Evolutionary conservation across 148 eudicot species (phyloP).

Genomic region (Simmondsia chinensis): DNA sequence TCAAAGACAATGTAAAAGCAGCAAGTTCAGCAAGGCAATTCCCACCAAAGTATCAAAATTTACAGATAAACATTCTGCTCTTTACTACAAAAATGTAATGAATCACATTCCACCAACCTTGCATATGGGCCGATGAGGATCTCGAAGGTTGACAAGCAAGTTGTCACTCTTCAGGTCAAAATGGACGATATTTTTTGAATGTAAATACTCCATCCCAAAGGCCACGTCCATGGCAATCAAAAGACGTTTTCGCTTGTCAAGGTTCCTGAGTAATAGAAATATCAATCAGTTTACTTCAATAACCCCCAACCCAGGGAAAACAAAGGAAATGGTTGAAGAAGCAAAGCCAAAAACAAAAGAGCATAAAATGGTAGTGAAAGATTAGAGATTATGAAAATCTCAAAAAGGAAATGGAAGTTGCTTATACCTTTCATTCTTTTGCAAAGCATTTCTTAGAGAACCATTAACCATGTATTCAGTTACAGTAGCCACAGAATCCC

Average conservation of each 20-base stretch:
- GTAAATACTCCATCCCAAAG: slow-evolving; percentile 97
- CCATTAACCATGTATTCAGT: slow-evolving; percentile 98
- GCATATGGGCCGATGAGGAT: slow-evolving; percentile 91
- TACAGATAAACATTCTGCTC: no score
- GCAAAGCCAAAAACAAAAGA: no score
- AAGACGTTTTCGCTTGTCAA: slow-evolving; percentile 81
- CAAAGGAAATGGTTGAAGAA: no score
- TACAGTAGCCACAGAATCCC: slow-evolving; percentile 90
- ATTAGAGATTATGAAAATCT: no score
- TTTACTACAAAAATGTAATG: not conserved
- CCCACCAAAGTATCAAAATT: no score
- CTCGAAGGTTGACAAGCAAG: slow-evolving; percentile 93
- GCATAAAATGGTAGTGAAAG: no score
- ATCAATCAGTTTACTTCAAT: not conserved
- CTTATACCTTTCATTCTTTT: slow-evolving; percentile 68
- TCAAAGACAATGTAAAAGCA: no score
- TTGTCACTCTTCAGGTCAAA: slow-evolving; percentile 96
- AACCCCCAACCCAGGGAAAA: not conserved
- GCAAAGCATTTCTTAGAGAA: slow-evolving; percentile 81
- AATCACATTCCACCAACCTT: slow-evolving; percentile 49
- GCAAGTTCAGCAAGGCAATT: not conserved
- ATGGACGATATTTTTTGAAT: slow-evolving; percentile 91
- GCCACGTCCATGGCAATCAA: slow-evolving; percentile 95
- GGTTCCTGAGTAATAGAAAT: slow-evolving; percentile 34
- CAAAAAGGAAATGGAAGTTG: not conserved